Base-by-base conservation (phyloP, 208 protist genomes). In the Trypanosoma grayi region DNA sequence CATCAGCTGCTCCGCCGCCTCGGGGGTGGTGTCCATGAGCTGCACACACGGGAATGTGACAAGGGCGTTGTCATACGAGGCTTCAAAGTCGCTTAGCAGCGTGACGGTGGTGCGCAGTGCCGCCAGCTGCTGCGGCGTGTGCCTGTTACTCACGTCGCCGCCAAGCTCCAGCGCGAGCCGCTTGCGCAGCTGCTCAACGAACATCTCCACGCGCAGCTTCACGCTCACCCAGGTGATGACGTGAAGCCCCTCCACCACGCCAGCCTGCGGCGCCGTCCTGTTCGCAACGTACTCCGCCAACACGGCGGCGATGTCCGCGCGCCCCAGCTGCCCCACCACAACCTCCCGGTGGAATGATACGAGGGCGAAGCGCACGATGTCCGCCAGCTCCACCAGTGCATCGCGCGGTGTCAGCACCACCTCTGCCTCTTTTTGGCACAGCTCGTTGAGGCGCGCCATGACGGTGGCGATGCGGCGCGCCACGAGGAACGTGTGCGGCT, bases 121-220 rank as follows among this genome's bases (percentile, higher is more conserved):
- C 0, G 66, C 64, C 28, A 81, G 45, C 16, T 72, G 61, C n/a
- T 43, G 58, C 33, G 68, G 61, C 3, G 51, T 50, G 11, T 58
- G 56, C 4, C 37, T 51, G 14, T 33, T 24, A 22, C 6, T 37
- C 24, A 39, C 14, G 33, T 41, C 44, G 28, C 34, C 41, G 11
- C 39, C 66, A 28, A 85, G 54, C 58, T 81, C 78, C 28, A 54
- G 50, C 31, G 68, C 24, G n/a, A 87, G 41, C 13, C 72, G 76
- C 9, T 44, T 64, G 16, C 60, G 72, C 28, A 92, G 47, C 46
- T 73, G 71, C 41, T 75, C 61, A 4, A 65, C 6, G 53, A 80
- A 66, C 47, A 84, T 58, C 67, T 92, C 85, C 14, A 87, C 48
- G 18, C 77, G 76, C 39, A 92, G 73, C 64, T 87, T 84, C 24